Evolutionary conservation across 1,139 yeast species (phyloP).

Genomic region (Kodamaea suecica): DNA sequence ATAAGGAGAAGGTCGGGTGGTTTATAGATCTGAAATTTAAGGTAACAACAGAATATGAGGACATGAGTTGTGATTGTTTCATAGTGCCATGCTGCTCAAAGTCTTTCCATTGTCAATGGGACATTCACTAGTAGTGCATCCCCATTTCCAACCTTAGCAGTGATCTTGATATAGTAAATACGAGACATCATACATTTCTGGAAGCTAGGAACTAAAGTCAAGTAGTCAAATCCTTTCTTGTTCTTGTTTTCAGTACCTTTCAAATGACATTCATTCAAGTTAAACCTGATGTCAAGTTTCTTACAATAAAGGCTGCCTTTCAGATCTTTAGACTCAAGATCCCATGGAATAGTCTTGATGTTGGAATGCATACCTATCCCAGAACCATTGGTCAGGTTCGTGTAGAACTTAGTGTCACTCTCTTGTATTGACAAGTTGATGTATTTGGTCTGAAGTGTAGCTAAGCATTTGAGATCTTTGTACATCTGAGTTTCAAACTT

Average conservation of each 20-base stretch:
- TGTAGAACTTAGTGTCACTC: constrained; percentile 17
- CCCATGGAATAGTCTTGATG: constrained; percentile 29
- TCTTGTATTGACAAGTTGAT: constrained; percentile 21
- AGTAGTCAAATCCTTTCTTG: constrained; percentile 26
- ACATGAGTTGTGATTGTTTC: background rate
- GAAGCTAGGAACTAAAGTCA: constrained; percentile 53
- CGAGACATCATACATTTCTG: constrained; percentile 56
- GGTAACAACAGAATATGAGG: no score
- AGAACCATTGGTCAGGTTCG: constrained; percentile 15
- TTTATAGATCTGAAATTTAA: no score
- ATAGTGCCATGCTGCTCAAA: background rate
- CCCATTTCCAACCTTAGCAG: constrained; percentile 30
- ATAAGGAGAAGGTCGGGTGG: no score
- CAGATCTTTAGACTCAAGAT: constrained; percentile 11
- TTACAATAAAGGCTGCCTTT: constrained; percentile 22
- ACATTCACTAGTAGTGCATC: constrained; percentile 35
- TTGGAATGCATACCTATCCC: constrained; percentile 19
- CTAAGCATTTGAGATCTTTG: constrained; percentile 38
- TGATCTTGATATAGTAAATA: constrained; percentile 42
- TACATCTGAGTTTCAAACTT: constrained; percentile 37
- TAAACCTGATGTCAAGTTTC: constrained; percentile 26
- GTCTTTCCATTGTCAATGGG: constrained; percentile 32
- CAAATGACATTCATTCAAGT: constrained; percentile 25
- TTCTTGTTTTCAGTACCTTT: constrained; percentile 23
- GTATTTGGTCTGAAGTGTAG: constrained; percentile 33